A percentile compares a stretch with the other conserved stretches of the same genome.
phyloP scores from a whole-genome alignment of 2,329 filamentous ascomycete genomes.

The Acephala macrosclerotiorum region DNA sequence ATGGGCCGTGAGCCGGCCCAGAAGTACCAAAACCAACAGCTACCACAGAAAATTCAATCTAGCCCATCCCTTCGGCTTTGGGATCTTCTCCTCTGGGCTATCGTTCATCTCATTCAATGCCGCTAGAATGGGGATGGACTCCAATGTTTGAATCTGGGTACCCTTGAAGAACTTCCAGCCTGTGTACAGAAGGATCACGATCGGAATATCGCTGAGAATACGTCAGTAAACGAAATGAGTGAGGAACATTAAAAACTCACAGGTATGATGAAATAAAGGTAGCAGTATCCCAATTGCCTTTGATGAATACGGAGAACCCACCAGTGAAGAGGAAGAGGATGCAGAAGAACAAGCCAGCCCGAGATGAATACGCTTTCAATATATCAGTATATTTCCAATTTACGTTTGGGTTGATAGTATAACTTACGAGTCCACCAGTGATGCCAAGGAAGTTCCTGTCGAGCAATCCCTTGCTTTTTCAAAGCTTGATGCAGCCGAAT shows the following conservation, averaged over 20 bases:
- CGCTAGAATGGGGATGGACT: background rate
- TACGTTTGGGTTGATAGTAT: background rate
- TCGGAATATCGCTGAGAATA: slow-evolving; percentile 47
- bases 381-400: slow-evolving; percentile 4
- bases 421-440: slow-evolving; percentile 66
- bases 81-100: background rate
- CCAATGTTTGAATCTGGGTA: slow-evolving; percentile 46
- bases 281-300: slow-evolving; percentile 63
- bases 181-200: slow-evolving; percentile 51
- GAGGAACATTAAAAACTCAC: slow-evolving; percentile 50
- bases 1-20: too few relatives aligned
- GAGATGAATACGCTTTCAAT: slow-evolving; percentile 64
- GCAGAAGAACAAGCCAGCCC: slow-evolving; percentile 64
- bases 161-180: slow-evolving; percentile 62
- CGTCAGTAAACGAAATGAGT: slow-evolving; percentile 7
- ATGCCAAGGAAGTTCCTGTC: slow-evolving; percentile 63
- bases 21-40: too few relatives aligned
- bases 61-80: background rate
- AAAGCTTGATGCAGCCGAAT: slow-evolving; percentile 63
- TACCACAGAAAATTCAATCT: background rate
- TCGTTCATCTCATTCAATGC: background rate
- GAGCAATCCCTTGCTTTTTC: slow-evolving; percentile 60
- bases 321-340: slow-evolving; percentile 73
- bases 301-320: slow-evolving; percentile 70
- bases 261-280: slow-evolving; percentile 69